Base-by-base conservation (phyloP, 176 grass and related monocot genomes). In the Leersia perrieri region DNA sequence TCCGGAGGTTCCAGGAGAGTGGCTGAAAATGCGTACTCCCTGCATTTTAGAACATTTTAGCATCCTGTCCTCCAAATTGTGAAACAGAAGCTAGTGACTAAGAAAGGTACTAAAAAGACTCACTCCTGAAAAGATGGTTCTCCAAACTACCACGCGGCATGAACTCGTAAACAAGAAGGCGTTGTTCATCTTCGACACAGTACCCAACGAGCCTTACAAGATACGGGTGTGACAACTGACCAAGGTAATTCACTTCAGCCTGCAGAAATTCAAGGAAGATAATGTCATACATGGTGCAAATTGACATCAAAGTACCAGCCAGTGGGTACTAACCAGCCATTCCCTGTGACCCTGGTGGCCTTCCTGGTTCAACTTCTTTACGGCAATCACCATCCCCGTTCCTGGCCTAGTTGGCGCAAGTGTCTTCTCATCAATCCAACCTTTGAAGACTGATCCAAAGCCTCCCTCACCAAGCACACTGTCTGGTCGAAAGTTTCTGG, bases 101-200 rank as follows among this genome's bases (percentile, higher is more conserved):
- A 0, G 11, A 7, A 30, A 66, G 42, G 10, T 15, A 28, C 36
- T 66, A 83, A 31, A 49, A 22, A 41, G 9, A 75, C 86, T 85
- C 89, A 97, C 94, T 89, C 61, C 91, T 93, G 22, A 97, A 97
- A 1, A 97, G 88, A 87, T 97, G 94, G 40, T 97, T 93, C 62
- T 97, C 94, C 40, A 97, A 85, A 80, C 94, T 97, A 70, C 94
- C 90, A 33, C 94, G 76, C 0, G 86, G 86, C 94, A 97, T 97
- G 74, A 97, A 97, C 74, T 97, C 94, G 1, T 97, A 97, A 20
- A 97, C 94, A 16, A 97, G 90, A 82, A 97, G 94, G 7, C 94
- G 70, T 22, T 97, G 88, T 65, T 97, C 88, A n/a, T 97, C 90
- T 73, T 97, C 83, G 0, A 93, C 68, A 36, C 94, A 97, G 78